phyloP scores from a whole-genome alignment of 1,284 basidiomycete species.

The Microbotryum lychnidis-dioicae region DNA sequence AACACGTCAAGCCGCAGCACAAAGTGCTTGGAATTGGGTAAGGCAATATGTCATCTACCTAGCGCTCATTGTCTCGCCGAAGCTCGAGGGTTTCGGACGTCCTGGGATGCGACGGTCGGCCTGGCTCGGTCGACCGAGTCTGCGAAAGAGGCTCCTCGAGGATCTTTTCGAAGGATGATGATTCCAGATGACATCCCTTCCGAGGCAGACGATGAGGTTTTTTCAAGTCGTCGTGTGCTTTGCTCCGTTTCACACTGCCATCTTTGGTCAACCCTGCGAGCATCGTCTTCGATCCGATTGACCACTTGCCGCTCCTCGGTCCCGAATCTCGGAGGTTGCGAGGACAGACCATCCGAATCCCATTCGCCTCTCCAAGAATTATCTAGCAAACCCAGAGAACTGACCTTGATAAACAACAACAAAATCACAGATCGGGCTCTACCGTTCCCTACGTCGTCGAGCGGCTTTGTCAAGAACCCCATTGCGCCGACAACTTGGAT shows the following conservation, averaged over 20 bases:
- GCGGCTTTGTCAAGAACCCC: slow-evolving; percentile 63
- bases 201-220: background rate
- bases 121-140: background rate
- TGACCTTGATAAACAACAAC: no score
- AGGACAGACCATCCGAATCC: no score
- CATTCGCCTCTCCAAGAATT: no score
- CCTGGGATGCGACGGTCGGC: background rate
- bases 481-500: slow-evolving; percentile 66
- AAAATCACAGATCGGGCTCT: slow-evolving; percentile 52
- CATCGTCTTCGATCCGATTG: no score
- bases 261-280: no score
- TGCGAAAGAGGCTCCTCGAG: background rate
- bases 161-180: background rate
- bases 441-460: slow-evolving; percentile 98
- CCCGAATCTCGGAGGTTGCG: no score
- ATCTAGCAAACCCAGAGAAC: no score
- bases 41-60: slow-evolving; percentile 35
- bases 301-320: no score
- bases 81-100: background rate
- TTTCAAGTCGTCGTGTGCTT: background rate
- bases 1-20: slow-evolving; percentile 73
- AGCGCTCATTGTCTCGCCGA: no score
- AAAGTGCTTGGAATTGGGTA: slow-evolving; percentile 87
- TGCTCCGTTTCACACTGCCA: background rate
- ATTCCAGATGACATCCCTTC: background rate